Evolutionary conservation across 1,139 yeast species (phyloP), one percentile per base, ranked within the genome.

Genomic region (Suhomyces panamericanus): DNA sequence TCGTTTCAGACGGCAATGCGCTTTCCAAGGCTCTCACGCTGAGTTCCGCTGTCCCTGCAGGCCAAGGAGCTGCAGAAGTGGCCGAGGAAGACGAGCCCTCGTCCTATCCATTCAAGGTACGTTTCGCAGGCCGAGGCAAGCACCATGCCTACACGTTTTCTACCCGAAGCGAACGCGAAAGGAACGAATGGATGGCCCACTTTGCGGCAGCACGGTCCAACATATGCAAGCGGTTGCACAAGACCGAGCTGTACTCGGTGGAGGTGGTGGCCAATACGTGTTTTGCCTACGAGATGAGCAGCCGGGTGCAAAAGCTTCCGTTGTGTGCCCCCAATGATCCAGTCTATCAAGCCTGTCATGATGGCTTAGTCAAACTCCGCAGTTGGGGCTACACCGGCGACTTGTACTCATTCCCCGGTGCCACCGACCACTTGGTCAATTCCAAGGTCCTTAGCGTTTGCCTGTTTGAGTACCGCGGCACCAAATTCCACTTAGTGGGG

Each of bases 311-410:
- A 3, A 81, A 80, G 51, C 60, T 86, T 36, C 90, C 87, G 3
- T 69, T 83, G 1, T 77, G 81, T 45, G 76, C 84, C 0, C 75
- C 79, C n/a, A 76, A 78, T 14, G 87, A 88, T 28, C 86, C 85
- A 1, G 62, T 87, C 17, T 83, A 82, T 49, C 62, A 73, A 6
- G 79, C 82, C 4, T 58, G 67, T 0, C 49, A 45, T 1, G 66
- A 63, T 28, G 61, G 72, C 1, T 39, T 59, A 17, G 48, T 44
- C 1, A 58, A 56, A 15, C 44, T 69, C 38, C 52, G 48, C 6
- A 42, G 44, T 3, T 52, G 64, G 44, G 70, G 69, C 3, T 61
- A 57, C 39, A 45, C 48, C n/a, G 59, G 55, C 30, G 73, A 68
- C 50, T 53, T 67, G 6, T 70, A 67, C 49, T 46, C 49, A 11